A percentile compares a stretch with the other conserved stretches of the same genome.
phyloP scores from a whole-genome alignment of 1,139 yeast species.

The Komagataea norvegica region DNA sequence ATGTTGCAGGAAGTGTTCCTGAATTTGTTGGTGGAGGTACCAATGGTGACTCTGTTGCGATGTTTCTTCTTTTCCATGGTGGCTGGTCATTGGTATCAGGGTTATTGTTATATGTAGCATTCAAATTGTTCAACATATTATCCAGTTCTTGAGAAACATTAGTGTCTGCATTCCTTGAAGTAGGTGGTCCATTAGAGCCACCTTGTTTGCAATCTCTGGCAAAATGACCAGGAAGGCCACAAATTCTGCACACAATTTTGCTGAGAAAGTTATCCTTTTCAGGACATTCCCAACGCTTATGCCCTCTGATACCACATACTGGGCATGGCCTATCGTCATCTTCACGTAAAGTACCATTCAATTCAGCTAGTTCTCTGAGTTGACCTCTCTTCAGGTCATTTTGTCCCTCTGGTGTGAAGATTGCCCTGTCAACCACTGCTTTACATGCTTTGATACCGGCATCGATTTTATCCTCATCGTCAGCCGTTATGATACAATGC shows the following conservation, averaged over 20 bases:
- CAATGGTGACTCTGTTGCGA: slow-evolving; percentile 13
- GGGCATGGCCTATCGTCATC: slow-evolving; percentile 66
- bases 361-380: slow-evolving; percentile 82
- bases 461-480: slow-evolving; percentile 69
- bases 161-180: slow-evolving; percentile 15
- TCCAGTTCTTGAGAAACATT: slow-evolving; percentile 42
- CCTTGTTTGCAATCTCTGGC: slow-evolving; percentile 74
- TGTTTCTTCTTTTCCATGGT: slow-evolving; percentile 23
- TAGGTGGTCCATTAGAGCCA: not conserved
- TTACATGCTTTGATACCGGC: slow-evolving; percentile 74
- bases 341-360: slow-evolving; percentile 91
- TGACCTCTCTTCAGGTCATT: slow-evolving; percentile 90
- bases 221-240: slow-evolving; percentile 83
- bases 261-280: slow-evolving; percentile 48
- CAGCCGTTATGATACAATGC: slow-evolving; percentile 86
- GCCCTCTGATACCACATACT: slow-evolving; percentile 55
- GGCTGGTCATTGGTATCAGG: slow-evolving; percentile 15
- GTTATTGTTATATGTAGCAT: slow-evolving; percentile 28
- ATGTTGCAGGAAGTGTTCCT: slow-evolving; percentile 20
- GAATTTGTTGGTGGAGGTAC: slow-evolving; percentile 1
- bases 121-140: slow-evolving; percentile 46
- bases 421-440: slow-evolving; percentile 75
- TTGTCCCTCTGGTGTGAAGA: slow-evolving; percentile 87
- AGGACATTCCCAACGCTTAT: slow-evolving; percentile 59
- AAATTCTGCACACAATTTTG: slow-evolving; percentile 63